A percentile compares a stretch with the other conserved stretches of the same genome.
Evolutionary conservation across 2,329 filamentous ascomycete species (phyloP).

Genomic region (Drechslera avenae): DNA sequence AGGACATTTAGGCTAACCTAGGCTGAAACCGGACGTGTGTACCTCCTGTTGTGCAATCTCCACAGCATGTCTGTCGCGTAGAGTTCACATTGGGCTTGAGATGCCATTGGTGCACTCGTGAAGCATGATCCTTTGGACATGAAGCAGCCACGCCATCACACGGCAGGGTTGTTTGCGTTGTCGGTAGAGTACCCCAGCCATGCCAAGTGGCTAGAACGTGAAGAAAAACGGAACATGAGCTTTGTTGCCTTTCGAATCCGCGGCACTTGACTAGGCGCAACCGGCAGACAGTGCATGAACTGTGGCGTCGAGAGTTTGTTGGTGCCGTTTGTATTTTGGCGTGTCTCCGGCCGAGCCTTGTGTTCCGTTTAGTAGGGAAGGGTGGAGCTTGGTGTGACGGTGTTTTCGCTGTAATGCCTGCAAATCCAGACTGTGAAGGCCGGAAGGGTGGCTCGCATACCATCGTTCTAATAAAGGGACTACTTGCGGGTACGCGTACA

Average conservation of each 20-base stretch:
- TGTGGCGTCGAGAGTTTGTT: slow-evolving; percentile 12
- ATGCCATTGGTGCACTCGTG: background rate
- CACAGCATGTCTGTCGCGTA: background rate
- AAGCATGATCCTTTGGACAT: background rate
- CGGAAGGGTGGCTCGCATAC: background rate
- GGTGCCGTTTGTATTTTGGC: slow-evolving; percentile 3
- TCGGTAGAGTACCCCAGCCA: background rate
- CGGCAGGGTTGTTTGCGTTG: background rate
- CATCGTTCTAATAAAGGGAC: background rate
- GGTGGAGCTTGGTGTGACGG: slow-evolving; percentile 2
- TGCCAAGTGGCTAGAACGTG: background rate
- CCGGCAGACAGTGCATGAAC: slow-evolving; percentile 1
- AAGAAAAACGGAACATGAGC: background rate
- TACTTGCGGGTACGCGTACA: slow-evolving; percentile 3
- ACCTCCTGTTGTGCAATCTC: slow-evolving; percentile 1
- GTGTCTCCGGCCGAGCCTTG: slow-evolving; percentile 6
- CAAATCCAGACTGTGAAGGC: slow-evolving; percentile 1
- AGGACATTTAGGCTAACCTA: background rate
- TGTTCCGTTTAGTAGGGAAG: slow-evolving; percentile 5
- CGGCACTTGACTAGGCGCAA: background rate
- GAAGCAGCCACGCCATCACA: slow-evolving; percentile 4
- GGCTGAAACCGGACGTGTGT: background rate
- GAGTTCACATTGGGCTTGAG: background rate
- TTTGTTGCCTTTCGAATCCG: slow-evolving; percentile 2
- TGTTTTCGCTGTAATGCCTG: slow-evolving; percentile 3